Conservation (phyloP, 73 alveolate genomes). For the Durusdinium trenchii region DNA sequence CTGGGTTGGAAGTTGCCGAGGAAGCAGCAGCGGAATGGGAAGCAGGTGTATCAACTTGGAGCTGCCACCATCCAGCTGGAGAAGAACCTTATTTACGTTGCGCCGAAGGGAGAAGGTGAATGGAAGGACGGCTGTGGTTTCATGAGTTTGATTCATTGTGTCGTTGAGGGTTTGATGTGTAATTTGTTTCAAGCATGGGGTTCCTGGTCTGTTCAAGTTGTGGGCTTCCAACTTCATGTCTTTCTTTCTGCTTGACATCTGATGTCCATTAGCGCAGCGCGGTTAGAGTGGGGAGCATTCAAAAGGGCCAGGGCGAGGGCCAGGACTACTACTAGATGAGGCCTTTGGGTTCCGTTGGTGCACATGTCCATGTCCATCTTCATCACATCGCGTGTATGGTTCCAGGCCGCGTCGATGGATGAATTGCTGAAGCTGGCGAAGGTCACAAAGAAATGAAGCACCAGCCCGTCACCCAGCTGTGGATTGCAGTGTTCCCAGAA, state of each 20-base stretch:
- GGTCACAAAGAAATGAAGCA: conserved; percentile 37
- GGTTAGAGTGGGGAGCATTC: too few relatives aligned
- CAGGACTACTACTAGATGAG: too few relatives aligned
- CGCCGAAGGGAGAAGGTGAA: conserved; percentile 76
- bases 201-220: not conserved
- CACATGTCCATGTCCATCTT: too few relatives aligned
- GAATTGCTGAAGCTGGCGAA: conserved; percentile 60
- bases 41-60: conserved; percentile 73
- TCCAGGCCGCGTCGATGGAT: conserved; percentile 81
- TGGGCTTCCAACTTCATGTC: not conserved
- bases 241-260: not conserved
- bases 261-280: not conserved
- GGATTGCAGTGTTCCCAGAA: not conserved
- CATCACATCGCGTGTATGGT: too few relatives aligned
- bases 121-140: conserved; percentile 36
- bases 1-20: not conserved
- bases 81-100: conserved; percentile 53
- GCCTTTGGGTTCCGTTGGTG: too few relatives aligned
- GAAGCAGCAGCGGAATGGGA: conserved; percentile 88
- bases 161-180: not conserved
- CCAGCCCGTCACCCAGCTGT: not conserved
- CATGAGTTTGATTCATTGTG: not conserved
- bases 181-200: not conserved
- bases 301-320: too few relatives aligned
- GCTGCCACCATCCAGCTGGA: conserved; percentile 81